A percentile compares a stretch with the other conserved stretches of the same genome.
These are phyloP conservation scores for Aureobasidium musti DNA, from an alignment of 2,329 filamentous ascomycete genomes.

Conservation along the genomic window DNA sequence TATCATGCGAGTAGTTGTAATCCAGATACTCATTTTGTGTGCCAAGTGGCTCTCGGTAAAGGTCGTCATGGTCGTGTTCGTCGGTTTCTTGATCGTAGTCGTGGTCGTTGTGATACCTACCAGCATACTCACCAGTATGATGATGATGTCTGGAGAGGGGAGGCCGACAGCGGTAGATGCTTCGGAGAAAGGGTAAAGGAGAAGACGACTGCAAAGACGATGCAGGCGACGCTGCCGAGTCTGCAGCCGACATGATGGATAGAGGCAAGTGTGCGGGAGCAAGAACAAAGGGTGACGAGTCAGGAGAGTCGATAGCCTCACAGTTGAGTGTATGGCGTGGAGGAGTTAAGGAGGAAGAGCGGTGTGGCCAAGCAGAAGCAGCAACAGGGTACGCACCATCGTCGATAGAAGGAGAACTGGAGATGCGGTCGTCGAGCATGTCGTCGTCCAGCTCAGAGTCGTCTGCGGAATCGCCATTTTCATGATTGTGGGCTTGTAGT, in stretches of 20 bases:
- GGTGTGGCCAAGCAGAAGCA: slow-evolving; percentile 43
- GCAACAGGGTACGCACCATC: slow-evolving; percentile 78
- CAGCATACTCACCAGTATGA: slow-evolving; percentile 51
- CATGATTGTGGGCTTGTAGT: slow-evolving; percentile 35
- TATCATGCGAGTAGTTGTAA: background rate
- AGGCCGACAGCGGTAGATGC: slow-evolving; percentile 40
- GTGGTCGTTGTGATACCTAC: slow-evolving; percentile 27
- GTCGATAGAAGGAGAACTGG: slow-evolving; percentile 97
- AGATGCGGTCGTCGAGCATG: slow-evolving; percentile 92
- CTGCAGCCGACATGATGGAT: background rate
- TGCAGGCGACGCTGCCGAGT: slow-evolving; percentile 26
- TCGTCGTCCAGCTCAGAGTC: slow-evolving; percentile 77
- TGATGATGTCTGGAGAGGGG: slow-evolving; percentile 24
- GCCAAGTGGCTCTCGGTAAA: background rate
- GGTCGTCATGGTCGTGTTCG: background rate
- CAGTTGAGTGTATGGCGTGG: slow-evolving; percentile 41
- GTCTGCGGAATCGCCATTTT: slow-evolving; percentile 57
- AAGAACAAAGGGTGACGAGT: slow-evolving; percentile 48
- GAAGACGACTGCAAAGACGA: slow-evolving; percentile 42
- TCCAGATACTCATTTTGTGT: slow-evolving; percentile 8
- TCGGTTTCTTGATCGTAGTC: slow-evolving; percentile 30
- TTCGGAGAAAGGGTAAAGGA: slow-evolving; percentile 45
- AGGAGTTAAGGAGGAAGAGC: slow-evolving; percentile 48
- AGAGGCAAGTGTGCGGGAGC: slow-evolving; percentile 42
- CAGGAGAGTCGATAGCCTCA: slow-evolving; percentile 37